phyloP scores from a whole-genome alignment of 192 early-diverging fungal genomes.

The Backusella morwellensis region DNA sequence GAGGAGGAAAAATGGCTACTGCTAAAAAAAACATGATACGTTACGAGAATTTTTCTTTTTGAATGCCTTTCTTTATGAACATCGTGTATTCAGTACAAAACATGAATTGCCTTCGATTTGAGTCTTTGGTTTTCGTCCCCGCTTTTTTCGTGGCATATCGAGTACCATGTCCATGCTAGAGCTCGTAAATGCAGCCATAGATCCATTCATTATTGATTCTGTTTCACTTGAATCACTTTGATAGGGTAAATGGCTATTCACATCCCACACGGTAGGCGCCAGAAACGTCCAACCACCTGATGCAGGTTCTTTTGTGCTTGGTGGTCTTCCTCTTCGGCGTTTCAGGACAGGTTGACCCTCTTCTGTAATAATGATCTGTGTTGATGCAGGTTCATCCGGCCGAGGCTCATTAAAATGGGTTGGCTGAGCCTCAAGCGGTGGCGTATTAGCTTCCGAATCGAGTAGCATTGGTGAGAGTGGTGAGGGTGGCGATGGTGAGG shows the following conservation, averaged over 20 bases:
- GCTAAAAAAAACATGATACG: neutral
- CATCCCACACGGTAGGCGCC: conserved; percentile 32
- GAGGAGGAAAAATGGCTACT: neutral
- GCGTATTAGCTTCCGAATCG: neutral
- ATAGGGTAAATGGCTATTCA: conserved; percentile 2
- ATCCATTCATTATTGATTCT: conserved; percentile 19
- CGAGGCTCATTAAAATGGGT: neutral
- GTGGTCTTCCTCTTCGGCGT: conserved; percentile 24
- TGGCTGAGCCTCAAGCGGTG: neutral
- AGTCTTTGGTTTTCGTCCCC: conserved; percentile 39
- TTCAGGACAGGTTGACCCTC: conserved; percentile 20
- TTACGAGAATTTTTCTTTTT: neutral
- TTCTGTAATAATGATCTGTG: conserved; percentile 19
- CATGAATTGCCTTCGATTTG: conserved; percentile 40
- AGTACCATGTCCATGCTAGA: conserved; percentile 34
- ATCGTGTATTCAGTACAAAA: conserved; percentile 33
- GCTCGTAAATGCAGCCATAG: conserved; percentile 36
- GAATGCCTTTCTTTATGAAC: neutral
- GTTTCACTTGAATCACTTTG: conserved; percentile 4
- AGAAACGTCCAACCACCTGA: conserved; percentile 30
- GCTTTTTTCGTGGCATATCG: conserved; percentile 39
- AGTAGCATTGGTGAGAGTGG: conserved; percentile 3
- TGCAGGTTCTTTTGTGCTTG: neutral
- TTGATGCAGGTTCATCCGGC: neutral
- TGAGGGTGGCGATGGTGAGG: neutral